Percentiles rank a stretch among this genome's conserved stretches.
phyloP scores from a whole-genome alignment of 1,284 basidiomycete genomes.

The Fistulinella cinereoalba region DNA sequence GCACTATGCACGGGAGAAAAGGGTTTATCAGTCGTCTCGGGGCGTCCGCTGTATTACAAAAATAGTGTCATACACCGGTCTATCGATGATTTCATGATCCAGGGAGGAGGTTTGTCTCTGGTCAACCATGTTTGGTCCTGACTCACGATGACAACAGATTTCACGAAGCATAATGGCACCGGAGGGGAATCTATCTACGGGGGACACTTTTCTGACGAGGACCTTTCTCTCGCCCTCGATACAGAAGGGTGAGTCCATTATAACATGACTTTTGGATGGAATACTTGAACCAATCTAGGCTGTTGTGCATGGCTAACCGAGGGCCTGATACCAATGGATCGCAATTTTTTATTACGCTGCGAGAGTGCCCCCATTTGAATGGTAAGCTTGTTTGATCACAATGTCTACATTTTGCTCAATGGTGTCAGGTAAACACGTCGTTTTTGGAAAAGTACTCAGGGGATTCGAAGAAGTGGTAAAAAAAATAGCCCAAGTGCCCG shows the following conservation, averaged over 20 bases:
- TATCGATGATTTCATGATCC: conserved; percentile 87
- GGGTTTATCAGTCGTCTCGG: conserved; percentile 61
- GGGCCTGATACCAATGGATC: conserved; percentile 79
- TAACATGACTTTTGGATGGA: not conserved
- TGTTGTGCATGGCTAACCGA: conserved; percentile 82
- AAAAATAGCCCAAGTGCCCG: conserved; percentile 53
- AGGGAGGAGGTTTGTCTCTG: conserved; percentile 59
- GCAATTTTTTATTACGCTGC: conserved; percentile 82
- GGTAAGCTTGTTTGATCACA: conserved; percentile 34
- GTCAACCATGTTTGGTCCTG: not conserved
- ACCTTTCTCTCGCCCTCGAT: conserved; percentile 65
- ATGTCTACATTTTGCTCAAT: conserved; percentile 11
- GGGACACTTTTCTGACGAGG: conserved; percentile 72
- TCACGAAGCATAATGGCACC: conserved; percentile 74
- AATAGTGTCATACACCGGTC: conserved; percentile 75
- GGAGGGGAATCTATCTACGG: conserved; percentile 87
- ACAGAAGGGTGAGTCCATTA: conserved; percentile 47
- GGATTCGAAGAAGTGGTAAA: conserved; percentile 61
- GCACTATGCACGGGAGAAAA: conserved; percentile 87
- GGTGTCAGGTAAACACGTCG: conserved; percentile 69
- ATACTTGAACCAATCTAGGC: conserved; percentile 31
- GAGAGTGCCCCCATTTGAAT: conserved; percentile 68
- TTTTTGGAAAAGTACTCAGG: conserved; percentile 66
- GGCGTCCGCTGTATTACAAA: conserved; percentile 79
- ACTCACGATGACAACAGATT: conserved; percentile 44